Percentiles rank a stretch among this genome's conserved stretches.
Conservation (phyloP, 352 stramenopile species). For the Phytophthora palmivora region DNA sequence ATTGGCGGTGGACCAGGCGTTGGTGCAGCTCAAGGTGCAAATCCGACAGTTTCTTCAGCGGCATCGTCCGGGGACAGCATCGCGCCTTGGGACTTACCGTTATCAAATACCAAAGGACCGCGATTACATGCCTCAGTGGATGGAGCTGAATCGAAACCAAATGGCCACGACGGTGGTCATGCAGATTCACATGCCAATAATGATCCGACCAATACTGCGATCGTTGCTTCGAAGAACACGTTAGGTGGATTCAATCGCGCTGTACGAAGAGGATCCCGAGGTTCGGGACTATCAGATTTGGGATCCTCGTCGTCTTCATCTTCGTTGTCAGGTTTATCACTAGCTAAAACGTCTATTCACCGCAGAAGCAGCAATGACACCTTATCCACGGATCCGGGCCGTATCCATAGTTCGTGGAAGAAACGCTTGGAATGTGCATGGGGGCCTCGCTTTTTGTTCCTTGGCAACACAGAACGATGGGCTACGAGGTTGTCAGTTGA, state of each 20-base stretch:
- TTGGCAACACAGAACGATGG: conserved; percentile 40
- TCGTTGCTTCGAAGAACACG: conserved; percentile 5
- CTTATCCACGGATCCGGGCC: conserved; percentile 26
- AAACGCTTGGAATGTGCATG: conserved; percentile 65
- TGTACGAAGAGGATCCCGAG: conserved; percentile 27
- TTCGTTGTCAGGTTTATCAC: conserved; percentile 28
- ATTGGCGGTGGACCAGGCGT: conserved; percentile 52
- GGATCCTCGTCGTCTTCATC: conserved; percentile 27
- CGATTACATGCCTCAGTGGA: conserved; percentile 26
- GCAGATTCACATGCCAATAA: conserved; percentile 5
- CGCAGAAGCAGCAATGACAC: conserved; percentile 30
- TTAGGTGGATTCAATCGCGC: conserved; percentile 15
- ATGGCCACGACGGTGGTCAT: background rate
- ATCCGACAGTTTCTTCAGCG: conserved; percentile 22
- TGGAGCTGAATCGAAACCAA: conserved; percentile 14
- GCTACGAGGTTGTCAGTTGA: conserved; percentile 13
- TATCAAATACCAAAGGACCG: conserved; percentile 46
- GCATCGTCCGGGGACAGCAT: conserved; percentile 47
- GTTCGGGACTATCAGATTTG: conserved; percentile 15
- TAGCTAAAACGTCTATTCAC: conserved; percentile 11
- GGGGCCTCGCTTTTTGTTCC: conserved; percentile 63
- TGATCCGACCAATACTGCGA: conserved; percentile 6
- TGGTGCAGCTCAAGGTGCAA: conserved; percentile 24
- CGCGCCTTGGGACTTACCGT: conserved; percentile 78
- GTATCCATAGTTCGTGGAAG: conserved; percentile 58